A percentile compares a stretch with the other conserved stretches of the same genome.
These are phyloP conservation scores for Leccinum angustisporum DNA, from an alignment of 1,284 basidiomycete species.

Conservation along the genomic window DNA sequence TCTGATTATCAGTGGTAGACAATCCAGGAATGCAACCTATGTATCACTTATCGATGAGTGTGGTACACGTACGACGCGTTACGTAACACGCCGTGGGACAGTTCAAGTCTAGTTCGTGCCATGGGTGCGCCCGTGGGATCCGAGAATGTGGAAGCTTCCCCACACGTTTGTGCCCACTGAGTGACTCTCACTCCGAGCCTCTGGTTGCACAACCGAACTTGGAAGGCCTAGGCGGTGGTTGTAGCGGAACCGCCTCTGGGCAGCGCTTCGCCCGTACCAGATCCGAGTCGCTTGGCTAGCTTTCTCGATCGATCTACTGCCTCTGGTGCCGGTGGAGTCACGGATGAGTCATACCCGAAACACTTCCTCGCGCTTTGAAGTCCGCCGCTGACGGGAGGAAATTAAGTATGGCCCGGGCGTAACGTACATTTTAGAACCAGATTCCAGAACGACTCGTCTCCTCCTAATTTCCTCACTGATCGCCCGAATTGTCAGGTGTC, in stretches of 20 bases:
- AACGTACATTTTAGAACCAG: not conserved
- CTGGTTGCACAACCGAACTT: not conserved
- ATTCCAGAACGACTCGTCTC: not conserved
- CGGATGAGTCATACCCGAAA: not conserved
- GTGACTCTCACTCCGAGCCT: not conserved
- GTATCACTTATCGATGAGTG: not conserved
- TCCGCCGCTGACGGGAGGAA: not conserved
- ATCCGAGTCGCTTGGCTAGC: not conserved
- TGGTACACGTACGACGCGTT: too few relatives aligned
- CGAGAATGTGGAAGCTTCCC: too few relatives aligned
- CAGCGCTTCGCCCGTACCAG: not conserved
- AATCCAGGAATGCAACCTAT: not conserved
- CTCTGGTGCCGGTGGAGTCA: not conserved
- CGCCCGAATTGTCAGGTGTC: not conserved
- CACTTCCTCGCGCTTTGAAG: not conserved
- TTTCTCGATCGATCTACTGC: not conserved
- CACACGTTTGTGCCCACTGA: not conserved
- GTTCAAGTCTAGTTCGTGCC: not conserved
- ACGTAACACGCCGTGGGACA: too few relatives aligned
- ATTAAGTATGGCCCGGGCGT: not conserved
- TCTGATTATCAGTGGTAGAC: too few relatives aligned
- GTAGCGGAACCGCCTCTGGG: not conserved
- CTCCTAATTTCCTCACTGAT: not conserved
- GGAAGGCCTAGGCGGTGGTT: not conserved
- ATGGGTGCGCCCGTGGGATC: not conserved